Evolutionary conservation across 139 green algal species (phyloP).

Genomic region (Medakamo hakoo): DNA sequence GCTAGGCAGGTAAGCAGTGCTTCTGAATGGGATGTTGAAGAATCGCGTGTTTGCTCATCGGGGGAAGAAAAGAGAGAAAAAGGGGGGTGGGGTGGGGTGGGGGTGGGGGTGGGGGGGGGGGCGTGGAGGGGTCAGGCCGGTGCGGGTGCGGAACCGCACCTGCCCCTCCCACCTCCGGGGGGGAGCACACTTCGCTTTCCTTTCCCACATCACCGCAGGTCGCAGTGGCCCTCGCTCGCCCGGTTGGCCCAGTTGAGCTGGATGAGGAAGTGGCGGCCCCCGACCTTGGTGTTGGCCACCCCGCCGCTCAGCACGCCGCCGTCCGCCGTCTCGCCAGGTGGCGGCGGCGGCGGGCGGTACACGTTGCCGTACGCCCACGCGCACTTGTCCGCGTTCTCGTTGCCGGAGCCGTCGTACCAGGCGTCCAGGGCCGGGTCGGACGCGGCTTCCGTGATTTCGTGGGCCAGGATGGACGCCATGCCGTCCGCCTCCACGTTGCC

Average conservation of each 20-base stretch:
- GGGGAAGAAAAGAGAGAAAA: not conserved
- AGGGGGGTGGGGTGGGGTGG: too few relatives aligned
- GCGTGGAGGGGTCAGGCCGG: too few relatives aligned
- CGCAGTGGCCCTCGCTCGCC: not conserved
- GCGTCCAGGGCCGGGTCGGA: constrained; percentile 1
- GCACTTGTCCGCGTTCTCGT: not conserved
- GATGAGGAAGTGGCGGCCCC: not conserved
- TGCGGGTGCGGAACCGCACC: not conserved
- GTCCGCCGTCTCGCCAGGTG: too few relatives aligned
- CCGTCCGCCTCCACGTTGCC: constrained; percentile 2
- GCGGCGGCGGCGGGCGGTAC: too few relatives aligned
- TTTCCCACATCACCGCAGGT: not conserved
- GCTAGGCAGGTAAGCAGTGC: not conserved
- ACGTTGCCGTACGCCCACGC: not conserved
- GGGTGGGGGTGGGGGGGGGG: too few relatives aligned
- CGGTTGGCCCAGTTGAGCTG: constrained; percentile 2
- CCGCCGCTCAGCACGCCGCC: constrained; percentile 2
- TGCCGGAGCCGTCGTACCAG: not conserved
- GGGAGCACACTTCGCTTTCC: not conserved
- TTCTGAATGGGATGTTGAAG: too few relatives aligned
- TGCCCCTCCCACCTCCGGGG: not conserved
- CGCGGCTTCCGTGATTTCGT: not conserved
- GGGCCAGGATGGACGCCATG: constrained; percentile 5
- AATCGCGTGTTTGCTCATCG: not conserved
- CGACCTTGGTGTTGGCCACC: not conserved